A percentile compares a stretch with the other conserved stretches of the same genome.
Conservation (phyloP, 495 filamentous ascomycete species). For the Neurospora tetrasperma region DNA sequence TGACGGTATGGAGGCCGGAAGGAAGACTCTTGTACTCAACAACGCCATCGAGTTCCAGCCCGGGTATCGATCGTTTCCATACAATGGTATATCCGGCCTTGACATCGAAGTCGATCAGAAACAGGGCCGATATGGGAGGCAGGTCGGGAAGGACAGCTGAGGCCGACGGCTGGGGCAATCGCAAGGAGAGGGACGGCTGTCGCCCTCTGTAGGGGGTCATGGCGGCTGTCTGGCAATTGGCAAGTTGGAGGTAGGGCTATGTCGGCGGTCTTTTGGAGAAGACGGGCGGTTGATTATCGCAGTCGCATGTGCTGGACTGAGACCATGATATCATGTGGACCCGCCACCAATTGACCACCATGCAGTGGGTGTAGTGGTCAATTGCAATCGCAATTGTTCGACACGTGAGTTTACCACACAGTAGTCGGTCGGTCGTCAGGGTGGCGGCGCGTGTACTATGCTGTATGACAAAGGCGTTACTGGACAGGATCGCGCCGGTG, state of each 20-base stretch:
- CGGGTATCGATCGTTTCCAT: constrained; percentile 66
- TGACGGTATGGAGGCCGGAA: constrained; percentile 81
- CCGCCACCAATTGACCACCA: neutral
- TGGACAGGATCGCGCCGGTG: neutral
- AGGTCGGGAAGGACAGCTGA: constrained; percentile 39
- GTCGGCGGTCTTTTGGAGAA: neutral
- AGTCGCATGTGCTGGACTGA: neutral
- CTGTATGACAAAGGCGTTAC: neutral
- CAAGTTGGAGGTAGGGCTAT: neutral
- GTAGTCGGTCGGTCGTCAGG: neutral
- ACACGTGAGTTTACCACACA: neutral
- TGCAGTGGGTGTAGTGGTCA: neutral
- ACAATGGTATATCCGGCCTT: constrained; percentile 77
- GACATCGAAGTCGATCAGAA: constrained; percentile 79
- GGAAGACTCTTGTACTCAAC: constrained; percentile 94
- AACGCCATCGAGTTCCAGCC: constrained; percentile 72
- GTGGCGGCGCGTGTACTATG: neutral
- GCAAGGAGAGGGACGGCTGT: constrained; percentile 39
- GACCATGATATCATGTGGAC: neutral
- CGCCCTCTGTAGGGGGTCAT: constrained; percentile 45
- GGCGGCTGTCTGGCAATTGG: constrained; percentile 2
- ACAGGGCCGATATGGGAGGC: constrained; percentile 71
- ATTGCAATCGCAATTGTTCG: neutral
- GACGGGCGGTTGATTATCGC: neutral
- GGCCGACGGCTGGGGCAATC: constrained; percentile 23